Evolutionary conservation across 805 yeast genomes (phyloP), one percentile per base, ranked within the genome.

Genomic region (Kodamaea neixiangensis): DNA sequence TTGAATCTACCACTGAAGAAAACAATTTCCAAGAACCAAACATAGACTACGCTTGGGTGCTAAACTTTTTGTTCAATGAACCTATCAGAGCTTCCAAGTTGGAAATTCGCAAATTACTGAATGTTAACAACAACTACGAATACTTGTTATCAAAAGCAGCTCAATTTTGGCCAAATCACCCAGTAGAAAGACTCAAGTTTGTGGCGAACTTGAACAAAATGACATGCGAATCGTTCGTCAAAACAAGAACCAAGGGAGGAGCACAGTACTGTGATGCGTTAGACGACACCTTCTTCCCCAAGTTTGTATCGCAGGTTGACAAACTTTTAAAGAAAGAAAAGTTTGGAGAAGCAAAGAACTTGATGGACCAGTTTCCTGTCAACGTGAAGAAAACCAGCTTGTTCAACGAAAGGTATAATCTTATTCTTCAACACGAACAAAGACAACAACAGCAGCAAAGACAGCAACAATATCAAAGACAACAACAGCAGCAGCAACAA

Each of bases 401-500:
- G 52, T 77, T 71, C 60, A 67, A 58, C 35, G 61, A 56, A 45
- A 67, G 76, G 43, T 61, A 59, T 58, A 63, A 54, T 10, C 61
- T 62, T n/a, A 65, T 79, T 11, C 68, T 68, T 38, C 51, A 56
- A 2, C 51, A 57, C 31, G 56, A 61, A 29, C 53, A 64, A 15
- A 64, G 66, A 9, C 60, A 63, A 34, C 58, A 68, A 44, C 69
- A 61, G 35, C 62, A 60, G 41, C 64, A 65, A 22, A 69, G 69
- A 40, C 72, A 64, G 51, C 73, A 68, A 31, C 78, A 72, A 46
- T 74, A 69, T 44, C 76, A 74, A 44, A 25, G 34, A 3, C 76
- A 72, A 20, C 74, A 72, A 31, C 77, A 76, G 21, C 79, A 76
- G 35, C 80, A 78, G 35, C 80, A 75, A 15, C 78, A 77, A 41